A percentile compares a stretch with the other conserved stretches of the same genome.
Evolutionary conservation across 2,329 filamentous ascomycete species (phyloP).

Genomic region (Colletotrichum gigasporum): DNA sequence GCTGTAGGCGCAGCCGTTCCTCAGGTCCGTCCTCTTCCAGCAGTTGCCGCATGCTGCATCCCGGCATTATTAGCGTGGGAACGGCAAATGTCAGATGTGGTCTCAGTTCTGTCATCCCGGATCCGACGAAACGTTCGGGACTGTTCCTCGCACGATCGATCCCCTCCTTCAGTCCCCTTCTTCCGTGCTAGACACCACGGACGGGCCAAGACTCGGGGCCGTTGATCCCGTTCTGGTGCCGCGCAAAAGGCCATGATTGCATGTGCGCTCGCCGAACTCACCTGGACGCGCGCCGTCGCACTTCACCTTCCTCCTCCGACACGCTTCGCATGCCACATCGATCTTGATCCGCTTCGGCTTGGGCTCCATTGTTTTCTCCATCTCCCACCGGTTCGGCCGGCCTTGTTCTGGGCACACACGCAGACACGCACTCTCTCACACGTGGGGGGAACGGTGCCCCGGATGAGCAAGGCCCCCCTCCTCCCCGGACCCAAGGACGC

Average conservation of each 20-base stretch:
- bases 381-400: background rate
- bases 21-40: slow-evolving; percentile 39
- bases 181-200: background rate
- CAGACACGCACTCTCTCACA: background rate
- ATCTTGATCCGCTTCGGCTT: slow-evolving; percentile 52
- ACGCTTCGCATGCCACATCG: slow-evolving; percentile 52
- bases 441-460: background rate
- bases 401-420: background rate
- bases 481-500: background rate
- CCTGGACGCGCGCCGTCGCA: slow-evolving; percentile 52
- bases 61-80: background rate
- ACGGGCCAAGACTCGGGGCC: background rate
- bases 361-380: slow-evolving; percentile 24
- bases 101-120: no score
- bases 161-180: no score
- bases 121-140: background rate
- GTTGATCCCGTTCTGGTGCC: no score
- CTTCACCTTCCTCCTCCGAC: slow-evolving; percentile 51
- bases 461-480: background rate
- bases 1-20: slow-evolving; percentile 41
- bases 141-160: background rate
- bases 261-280: slow-evolving; percentile 35
- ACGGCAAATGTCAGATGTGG: no score
- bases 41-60: slow-evolving; percentile 43
- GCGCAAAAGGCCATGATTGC: no score